Percentiles rank a stretch among this genome's conserved stretches.
Evolutionary conservation across 345 rosid species (phyloP).

Genomic region (Firmiana major): DNA sequence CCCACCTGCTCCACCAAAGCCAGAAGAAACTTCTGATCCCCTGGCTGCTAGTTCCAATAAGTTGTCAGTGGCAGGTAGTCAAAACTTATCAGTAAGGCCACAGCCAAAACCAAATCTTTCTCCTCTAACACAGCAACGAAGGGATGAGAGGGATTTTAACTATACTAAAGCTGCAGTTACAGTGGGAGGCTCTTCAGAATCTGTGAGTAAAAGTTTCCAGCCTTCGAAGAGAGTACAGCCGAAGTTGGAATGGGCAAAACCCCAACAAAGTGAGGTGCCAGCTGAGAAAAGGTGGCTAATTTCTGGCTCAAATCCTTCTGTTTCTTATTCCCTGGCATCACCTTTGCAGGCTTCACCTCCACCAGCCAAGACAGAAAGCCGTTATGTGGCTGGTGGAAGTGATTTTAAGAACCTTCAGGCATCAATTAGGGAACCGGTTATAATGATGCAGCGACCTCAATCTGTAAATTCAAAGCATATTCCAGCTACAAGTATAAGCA

Average conservation of each 20-base stretch:
- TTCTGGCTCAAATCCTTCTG: slow-evolving; percentile 42
- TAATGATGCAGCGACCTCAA: slow-evolving; percentile 72
- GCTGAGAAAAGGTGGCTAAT: slow-evolving; percentile 56
- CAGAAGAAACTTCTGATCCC: slow-evolving; percentile 59
- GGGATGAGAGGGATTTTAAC: slow-evolving; percentile 65
- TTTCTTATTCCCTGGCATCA: slow-evolving; percentile 52
- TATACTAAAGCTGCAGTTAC: slow-evolving; percentile 43
- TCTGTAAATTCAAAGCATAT: slow-evolving; percentile 45
- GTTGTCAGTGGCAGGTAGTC: slow-evolving; percentile 29
- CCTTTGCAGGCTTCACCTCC: slow-evolving; percentile 51
- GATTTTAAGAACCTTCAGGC: slow-evolving; percentile 52
- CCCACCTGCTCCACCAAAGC: slow-evolving; percentile 43
- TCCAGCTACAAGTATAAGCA: slow-evolving; percentile 42
- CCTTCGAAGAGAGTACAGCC: slow-evolving; percentile 51
- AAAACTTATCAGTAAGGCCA: slow-evolving; percentile 33
- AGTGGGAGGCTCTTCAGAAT: slow-evolving; percentile 31
- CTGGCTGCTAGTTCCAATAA: slow-evolving; percentile 36
- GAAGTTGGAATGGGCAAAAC: slow-evolving; percentile 65
- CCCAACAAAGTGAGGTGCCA: slow-evolving; percentile 42
- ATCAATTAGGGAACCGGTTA: slow-evolving; percentile 53
- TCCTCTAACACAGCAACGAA: slow-evolving; percentile 41
- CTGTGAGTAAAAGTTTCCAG: slow-evolving; percentile 40
- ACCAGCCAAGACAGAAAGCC: slow-evolving; percentile 48
- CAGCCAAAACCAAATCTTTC: slow-evolving; percentile 29
- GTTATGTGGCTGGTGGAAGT: slow-evolving; percentile 39